A percentile compares a stretch with the other conserved stretches of the same genome.
phyloP scores from a whole-genome alignment of 164 flowering plant species.

The Akebia trifoliata region DNA sequence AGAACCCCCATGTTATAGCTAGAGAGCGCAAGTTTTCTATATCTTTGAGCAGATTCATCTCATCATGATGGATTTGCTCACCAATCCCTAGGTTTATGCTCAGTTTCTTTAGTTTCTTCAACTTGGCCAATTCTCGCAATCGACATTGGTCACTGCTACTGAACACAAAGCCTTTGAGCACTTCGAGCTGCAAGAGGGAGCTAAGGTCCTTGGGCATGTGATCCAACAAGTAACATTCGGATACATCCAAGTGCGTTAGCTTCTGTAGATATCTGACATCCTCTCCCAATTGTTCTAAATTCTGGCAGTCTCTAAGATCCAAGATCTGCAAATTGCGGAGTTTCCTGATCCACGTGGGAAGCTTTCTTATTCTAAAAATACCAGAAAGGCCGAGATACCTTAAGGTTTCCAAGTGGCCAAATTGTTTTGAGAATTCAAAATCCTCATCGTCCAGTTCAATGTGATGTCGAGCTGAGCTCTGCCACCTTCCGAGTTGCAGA shows the following conservation, averaged over 20 bases:
- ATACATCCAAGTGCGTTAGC: constrained; percentile 43
- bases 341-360: constrained; percentile 23
- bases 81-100: constrained; percentile 21
- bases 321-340: constrained; percentile 23
- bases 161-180: constrained; percentile 48
- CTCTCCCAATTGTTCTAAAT: constrained; percentile 25
- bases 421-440: constrained; percentile 13
- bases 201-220: constrained; percentile 34
- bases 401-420: constrained; percentile 14
- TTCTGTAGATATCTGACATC: constrained; percentile 18
- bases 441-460: constrained; percentile 31
- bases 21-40: constrained; percentile 13
- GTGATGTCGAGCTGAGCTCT: constrained; percentile 17
- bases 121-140: constrained; percentile 16
- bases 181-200: constrained; percentile 24
- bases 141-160: constrained; percentile 13
- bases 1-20: constrained; percentile 29
- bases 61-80: background rate
- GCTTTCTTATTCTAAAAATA: constrained; percentile 27
- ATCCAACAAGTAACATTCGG: constrained; percentile 34
- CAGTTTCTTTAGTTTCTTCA: constrained; percentile 28
- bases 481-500: constrained; percentile 44
- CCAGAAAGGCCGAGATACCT: constrained; percentile 43
- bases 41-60: background rate
- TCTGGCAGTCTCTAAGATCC: constrained; percentile 41